Percentiles rank a stretch among this genome's conserved stretches.
Conservation (phyloP, 805 yeast species). For the Nakazawaea wickerhamii region DNA sequence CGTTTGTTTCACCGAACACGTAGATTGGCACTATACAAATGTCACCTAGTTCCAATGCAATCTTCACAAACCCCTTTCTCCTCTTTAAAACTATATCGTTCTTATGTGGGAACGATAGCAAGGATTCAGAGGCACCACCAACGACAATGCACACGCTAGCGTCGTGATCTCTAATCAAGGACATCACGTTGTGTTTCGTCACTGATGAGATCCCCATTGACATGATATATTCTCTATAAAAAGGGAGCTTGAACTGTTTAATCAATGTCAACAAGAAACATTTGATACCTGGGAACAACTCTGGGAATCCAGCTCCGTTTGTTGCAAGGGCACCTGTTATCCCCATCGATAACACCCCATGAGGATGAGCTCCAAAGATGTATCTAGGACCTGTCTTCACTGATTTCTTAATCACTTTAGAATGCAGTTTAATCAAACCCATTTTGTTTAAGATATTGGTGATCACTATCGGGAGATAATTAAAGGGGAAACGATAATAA, state of each 20-base stretch:
- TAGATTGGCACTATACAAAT: constrained; percentile 79
- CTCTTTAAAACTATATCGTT: constrained; percentile 67
- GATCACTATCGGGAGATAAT: constrained; percentile 6
- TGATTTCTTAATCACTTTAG: constrained; percentile 16
- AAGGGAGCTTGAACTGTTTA: constrained; percentile 78
- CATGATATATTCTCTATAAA: constrained; percentile 80
- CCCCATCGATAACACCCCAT: constrained; percentile 92
- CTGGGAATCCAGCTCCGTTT: constrained; percentile 67
- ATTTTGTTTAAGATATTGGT: constrained; percentile 4
- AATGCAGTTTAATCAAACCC: constrained; percentile 4
- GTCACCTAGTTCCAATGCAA: constrained; percentile 79
- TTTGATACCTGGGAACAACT: constrained; percentile 78
- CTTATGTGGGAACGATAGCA: constrained; percentile 58
- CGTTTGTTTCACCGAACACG: constrained; percentile 83
- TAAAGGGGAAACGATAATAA: constrained; percentile 15
- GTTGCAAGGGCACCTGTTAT: constrained; percentile 81
- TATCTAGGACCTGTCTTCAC: constrained; percentile 63
- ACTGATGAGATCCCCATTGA: constrained; percentile 84
- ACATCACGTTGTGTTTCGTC: constrained; percentile 61
- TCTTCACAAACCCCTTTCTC: constrained; percentile 82
- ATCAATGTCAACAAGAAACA: constrained; percentile 73
- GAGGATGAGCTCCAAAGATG: constrained; percentile 93
- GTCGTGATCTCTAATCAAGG: constrained; percentile 51
- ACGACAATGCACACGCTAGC: constrained; percentile 84
- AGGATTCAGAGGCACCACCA: constrained; percentile 93